A percentile compares a stretch with the other conserved stretches of the same genome.
phyloP scores from a whole-genome alignment of 768 basidiomycete species.

The Agrocybe pediades region DNA sequence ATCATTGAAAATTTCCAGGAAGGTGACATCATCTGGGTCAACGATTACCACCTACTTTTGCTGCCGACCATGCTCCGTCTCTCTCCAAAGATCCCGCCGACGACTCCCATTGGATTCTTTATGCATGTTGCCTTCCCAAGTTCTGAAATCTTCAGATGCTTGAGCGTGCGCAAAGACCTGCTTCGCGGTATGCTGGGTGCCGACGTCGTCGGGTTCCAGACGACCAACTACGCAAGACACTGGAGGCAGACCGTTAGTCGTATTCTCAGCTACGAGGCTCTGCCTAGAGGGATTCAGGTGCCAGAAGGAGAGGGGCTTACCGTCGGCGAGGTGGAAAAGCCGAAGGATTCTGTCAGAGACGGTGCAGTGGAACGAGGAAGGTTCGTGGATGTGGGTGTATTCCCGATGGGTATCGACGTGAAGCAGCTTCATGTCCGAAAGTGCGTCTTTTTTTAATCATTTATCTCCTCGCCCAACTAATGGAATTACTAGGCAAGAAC shows the following conservation, averaged over 20 bases:
- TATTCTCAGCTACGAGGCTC: slow-evolving; percentile 76
- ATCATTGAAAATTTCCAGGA: slow-evolving; percentile 82
- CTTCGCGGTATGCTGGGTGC: slow-evolving; percentile 90
- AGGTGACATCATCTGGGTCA: slow-evolving; percentile 91
- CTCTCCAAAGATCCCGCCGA: slow-evolving; percentile 49
- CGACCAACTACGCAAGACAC: slow-evolving; percentile 79
- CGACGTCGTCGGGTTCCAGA: slow-evolving; percentile 93
- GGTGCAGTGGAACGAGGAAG: slow-evolving; percentile 43
- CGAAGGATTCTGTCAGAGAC: slow-evolving; percentile 22
- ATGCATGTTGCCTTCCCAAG: slow-evolving; percentile 96
- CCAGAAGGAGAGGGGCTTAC: slow-evolving; percentile 36
- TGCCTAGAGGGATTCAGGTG: slow-evolving; percentile 82
- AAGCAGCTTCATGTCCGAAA: slow-evolving; percentile 63
- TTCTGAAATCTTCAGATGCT: slow-evolving; percentile 93
- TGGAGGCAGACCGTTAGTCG: slow-evolving; percentile 85
- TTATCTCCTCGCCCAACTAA: not conserved
- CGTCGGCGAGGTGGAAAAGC: slow-evolving; percentile 14
- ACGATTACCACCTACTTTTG: slow-evolving; percentile 97
- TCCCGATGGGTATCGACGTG: slow-evolving; percentile 90
- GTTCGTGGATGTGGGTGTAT: slow-evolving; percentile 86
- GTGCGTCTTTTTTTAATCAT: slow-evolving; percentile 31
- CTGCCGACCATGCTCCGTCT: slow-evolving; percentile 85
- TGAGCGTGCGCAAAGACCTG: slow-evolving; percentile 76
- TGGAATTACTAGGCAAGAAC: slow-evolving; percentile 51
- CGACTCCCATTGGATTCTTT: slow-evolving; percentile 88